Base-by-base conservation (phyloP, 2,329 filamentous ascomycete species). In the Pseudofabraea citricarpa region DNA sequence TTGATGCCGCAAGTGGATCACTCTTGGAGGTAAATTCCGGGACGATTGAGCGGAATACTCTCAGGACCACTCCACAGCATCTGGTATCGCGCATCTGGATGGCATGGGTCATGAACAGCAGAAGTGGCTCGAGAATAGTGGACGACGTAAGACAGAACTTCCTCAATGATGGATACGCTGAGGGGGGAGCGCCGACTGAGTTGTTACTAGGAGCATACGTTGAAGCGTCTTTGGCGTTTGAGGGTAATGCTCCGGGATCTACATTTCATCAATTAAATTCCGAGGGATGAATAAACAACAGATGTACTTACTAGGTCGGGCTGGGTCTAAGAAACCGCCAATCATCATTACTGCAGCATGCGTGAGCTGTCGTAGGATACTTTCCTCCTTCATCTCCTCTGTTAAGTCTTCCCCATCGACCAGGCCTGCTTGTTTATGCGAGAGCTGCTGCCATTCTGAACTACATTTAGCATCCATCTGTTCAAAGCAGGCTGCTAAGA, bases 301-400 rank as follows among this genome's bases (percentile, higher is more conserved):
- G 4, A 15, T 10, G 21, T 21, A 64, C 74, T 68, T 71, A 83
- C 80, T 83, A 62, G 66, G 73, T 67, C 79, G 71, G 38, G 75
- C 73, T 12, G 90, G 87, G 61, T 95, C 90, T 18, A 98, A 73
- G 55, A 97, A 82, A 53, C 89, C 87, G 6, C 89, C 88, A 50
- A 96, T 85, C 75, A 97, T 89, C 55, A 93, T 83, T 22, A 96
- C 89, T 1, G 90, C 88, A 3, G 89, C 89, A 64, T 94, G 93
- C 0, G 91, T 96, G 39, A 97, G 75, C 62, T 96, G 90, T 16
- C 93, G 81, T 36, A 98, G 70, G 22, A 98, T 94, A 59, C 91
- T 97, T 64, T 98, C 93, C 6, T 88, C 84, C 66, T 96, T 95
- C 93, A 98, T 98, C 68, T 98, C 93, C 54, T 96, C 90, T 1